Conservation (phyloP, 805 yeast species). For the Candida ponderosae region DNA sequence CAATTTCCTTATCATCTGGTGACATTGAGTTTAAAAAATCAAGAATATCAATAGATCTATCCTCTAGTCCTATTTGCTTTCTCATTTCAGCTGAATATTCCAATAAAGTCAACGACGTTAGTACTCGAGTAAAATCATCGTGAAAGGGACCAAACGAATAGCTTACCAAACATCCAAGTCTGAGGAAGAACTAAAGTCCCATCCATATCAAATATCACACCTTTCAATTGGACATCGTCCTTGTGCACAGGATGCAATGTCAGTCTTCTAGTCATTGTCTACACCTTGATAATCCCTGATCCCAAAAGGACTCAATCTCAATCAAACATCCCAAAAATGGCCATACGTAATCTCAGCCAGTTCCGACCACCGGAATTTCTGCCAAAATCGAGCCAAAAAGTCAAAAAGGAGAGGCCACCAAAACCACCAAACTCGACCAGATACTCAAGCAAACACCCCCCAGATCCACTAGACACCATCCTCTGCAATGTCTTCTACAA, state of each 20-base stretch:
- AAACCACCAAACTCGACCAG: too few species aligned
- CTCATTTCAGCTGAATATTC: conserved; percentile 42
- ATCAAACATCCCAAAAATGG: too few species aligned
- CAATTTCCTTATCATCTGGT: conserved; percentile 28
- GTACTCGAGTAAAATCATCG: neutral
- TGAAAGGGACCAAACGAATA: too few species aligned
- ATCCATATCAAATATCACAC: conserved; percentile 72
- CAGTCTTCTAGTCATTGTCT: conserved; percentile 12
- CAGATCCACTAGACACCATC: neutral
- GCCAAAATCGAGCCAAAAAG: too few species aligned
- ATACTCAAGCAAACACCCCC: too few species aligned
- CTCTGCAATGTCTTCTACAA: conserved; percentile 30
- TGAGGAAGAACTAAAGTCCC: conserved; percentile 69
- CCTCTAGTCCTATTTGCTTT: conserved; percentile 41
- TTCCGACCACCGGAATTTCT: too few species aligned
- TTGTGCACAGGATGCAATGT: conserved; percentile 13
- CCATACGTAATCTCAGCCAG: too few species aligned
- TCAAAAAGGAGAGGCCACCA: too few species aligned
- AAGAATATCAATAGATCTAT: conserved; percentile 42
- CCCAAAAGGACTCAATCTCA: too few species aligned
- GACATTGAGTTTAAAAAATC: conserved; percentile 39
- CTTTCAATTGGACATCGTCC: conserved; percentile 30
- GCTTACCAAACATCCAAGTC: conserved; percentile 40
- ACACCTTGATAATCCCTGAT: too few species aligned
- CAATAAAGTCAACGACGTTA: neutral